These are phyloP conservation scores for Spergularia marina DNA, from an alignment of 148 eudicot genomes.

Conservation along the genomic window DNA sequence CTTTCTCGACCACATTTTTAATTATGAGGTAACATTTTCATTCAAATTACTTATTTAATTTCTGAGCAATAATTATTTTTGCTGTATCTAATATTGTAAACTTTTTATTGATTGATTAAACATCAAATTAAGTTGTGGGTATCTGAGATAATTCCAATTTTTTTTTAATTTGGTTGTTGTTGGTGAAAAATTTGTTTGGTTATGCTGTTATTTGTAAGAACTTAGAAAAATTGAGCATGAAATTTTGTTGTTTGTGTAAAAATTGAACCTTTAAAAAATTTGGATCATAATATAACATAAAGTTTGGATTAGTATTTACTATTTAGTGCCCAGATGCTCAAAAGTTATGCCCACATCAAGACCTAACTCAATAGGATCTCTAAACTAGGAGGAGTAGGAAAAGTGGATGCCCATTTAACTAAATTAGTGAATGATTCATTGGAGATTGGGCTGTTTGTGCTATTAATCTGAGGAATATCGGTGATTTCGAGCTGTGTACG, in stretches of 20 bases:
- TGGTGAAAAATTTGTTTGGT: not conserved
- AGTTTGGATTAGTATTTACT: not conserved
- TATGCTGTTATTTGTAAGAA: not conserved
- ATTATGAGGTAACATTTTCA: constrained; percentile 25
- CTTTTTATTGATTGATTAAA: not conserved
- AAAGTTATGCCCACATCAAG: not conserved
- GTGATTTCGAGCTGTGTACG: not conserved
- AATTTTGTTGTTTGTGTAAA: constrained; percentile 12
- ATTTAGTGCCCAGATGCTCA: not conserved
- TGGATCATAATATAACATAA: constrained; percentile 12
- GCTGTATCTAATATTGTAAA: not conserved
- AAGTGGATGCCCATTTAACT: not conserved
- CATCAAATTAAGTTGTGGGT: constrained; percentile 19
- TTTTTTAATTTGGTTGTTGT: not conserved
- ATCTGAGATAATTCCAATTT: constrained; percentile 12
- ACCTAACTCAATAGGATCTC: not conserved
- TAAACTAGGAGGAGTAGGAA: not conserved
- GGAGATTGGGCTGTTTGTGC: not conserved
- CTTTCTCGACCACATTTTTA: not conserved
- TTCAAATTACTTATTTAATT: constrained; percentile 14
- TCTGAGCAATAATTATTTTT: constrained; percentile 20
- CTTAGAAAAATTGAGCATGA: not conserved
- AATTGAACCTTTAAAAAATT: not conserved
- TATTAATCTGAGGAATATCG: not conserved
- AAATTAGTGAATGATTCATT: not conserved